A percentile compares a stretch with the other conserved stretches of the same genome.
phyloP scores from a whole-genome alignment of 306 rosid species.

The Notholithocarpus densiflorus region DNA sequence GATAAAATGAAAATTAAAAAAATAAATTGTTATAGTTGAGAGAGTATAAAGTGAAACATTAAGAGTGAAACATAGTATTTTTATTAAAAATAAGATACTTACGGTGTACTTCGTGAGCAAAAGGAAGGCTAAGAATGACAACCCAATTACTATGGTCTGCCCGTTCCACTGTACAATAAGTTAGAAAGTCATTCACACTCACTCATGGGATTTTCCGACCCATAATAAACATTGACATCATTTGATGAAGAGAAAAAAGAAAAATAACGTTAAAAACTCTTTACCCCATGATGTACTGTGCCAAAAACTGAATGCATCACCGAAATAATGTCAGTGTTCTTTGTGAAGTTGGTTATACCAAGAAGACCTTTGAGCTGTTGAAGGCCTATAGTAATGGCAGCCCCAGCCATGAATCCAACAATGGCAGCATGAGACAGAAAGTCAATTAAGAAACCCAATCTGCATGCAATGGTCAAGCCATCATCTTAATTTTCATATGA shows the following conservation, averaged over 20 bases:
- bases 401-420: conserved; percentile 93
- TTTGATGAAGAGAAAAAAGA: not conserved
- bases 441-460: conserved; percentile 86
- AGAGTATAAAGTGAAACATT: too few relatives aligned
- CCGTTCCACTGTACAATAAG: conserved; percentile 75
- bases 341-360: conserved; percentile 58
- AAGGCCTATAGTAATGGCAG: conserved; percentile 80
- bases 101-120: conserved; percentile 57
- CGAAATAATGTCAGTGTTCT: conserved; percentile 72
- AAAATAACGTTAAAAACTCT: too few relatives aligned
- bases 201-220: not conserved
- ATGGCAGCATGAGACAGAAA: conserved; percentile 89
- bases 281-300: conserved; percentile 69
- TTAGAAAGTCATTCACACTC: not conserved
- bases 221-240: too few relatives aligned
- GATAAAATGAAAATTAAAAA: too few relatives aligned
- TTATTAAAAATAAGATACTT: conserved; percentile 17
- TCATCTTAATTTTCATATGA: not conserved
- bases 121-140: conserved; percentile 62
- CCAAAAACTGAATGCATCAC: conserved; percentile 60
- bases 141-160: conserved; percentile 68
- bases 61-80: too few relatives aligned
- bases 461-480: conserved; percentile 14
- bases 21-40: too few relatives aligned
- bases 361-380: conserved; percentile 89